These are phyloP conservation scores for Leccinum holopus DNA, from an alignment of 1,284 basidiomycete genomes.

Conservation along the genomic window DNA sequence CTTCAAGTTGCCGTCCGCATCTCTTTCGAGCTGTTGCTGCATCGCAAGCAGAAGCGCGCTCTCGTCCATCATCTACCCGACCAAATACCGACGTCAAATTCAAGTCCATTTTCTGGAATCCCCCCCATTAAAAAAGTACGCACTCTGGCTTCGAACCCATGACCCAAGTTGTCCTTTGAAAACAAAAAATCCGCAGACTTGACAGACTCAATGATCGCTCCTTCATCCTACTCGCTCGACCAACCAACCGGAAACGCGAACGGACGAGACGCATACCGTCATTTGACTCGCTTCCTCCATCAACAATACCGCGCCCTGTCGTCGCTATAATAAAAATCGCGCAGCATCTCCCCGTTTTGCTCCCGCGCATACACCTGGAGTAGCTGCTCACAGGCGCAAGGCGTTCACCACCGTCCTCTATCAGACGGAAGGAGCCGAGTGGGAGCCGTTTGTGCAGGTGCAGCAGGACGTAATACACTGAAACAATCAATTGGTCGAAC, in stretches of 20 bases:
- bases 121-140: slow-evolving; percentile 2
- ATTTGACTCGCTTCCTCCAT: slow-evolving; percentile 77
- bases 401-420: slow-evolving; percentile 82
- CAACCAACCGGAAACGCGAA: neutral
- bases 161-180: slow-evolving; percentile 85
- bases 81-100: neutral
- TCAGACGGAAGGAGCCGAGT: slow-evolving; percentile 87
- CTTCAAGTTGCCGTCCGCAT: slow-evolving; percentile 48
- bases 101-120: neutral
- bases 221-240: too few species aligned
- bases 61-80: slow-evolving; percentile 86
- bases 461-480: slow-evolving; percentile 89
- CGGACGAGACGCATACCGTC: slow-evolving; percentile 42
- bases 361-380: slow-evolving; percentile 88
- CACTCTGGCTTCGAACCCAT: slow-evolving; percentile 88
- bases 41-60: slow-evolving; percentile 70
- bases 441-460: slow-evolving; percentile 81
- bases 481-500: neutral
- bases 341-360: slow-evolving; percentile 87
- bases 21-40: slow-evolving; percentile 88
- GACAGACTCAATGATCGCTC: slow-evolving; percentile 54
- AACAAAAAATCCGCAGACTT: slow-evolving; percentile 90
- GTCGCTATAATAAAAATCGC: slow-evolving; percentile 98
- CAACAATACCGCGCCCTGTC: slow-evolving; percentile 85
- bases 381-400: slow-evolving; percentile 74